Conservation (phyloP, 2,329 filamentous ascomycete genomes). For the Sodiomyces alkalinus region DNA sequence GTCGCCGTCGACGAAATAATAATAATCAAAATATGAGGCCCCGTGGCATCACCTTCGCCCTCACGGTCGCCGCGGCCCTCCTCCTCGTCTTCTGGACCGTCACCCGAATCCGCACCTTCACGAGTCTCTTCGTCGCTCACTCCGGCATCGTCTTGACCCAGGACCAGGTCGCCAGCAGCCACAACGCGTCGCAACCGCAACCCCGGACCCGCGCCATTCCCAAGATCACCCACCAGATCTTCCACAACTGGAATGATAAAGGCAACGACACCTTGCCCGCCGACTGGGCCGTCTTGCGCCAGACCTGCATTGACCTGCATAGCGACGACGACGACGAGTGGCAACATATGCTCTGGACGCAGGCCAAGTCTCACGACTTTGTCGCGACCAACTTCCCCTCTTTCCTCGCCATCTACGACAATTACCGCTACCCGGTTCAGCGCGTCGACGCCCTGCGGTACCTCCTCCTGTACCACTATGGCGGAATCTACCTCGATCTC, state of each 20-base stretch:
- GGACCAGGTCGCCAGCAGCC: slow-evolving; percentile 14
- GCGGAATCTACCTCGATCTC: slow-evolving; percentile 57
- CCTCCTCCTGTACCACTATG: slow-evolving; percentile 56
- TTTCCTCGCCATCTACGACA: slow-evolving; percentile 56
- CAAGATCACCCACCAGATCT: slow-evolving; percentile 14
- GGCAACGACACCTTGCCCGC: no score
- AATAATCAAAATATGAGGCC: no score
- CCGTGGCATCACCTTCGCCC: no score
- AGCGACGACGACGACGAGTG: slow-evolving; percentile 15
- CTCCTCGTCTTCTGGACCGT: slow-evolving; percentile 40
- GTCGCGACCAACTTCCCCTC: slow-evolving; percentile 55
- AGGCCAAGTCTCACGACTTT: slow-evolving; percentile 49
- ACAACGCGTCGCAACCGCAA: slow-evolving; percentile 17
- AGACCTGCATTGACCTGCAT: slow-evolving; percentile 18
- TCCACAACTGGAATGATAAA: no score
- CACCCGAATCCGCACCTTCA: slow-evolving; percentile 12
- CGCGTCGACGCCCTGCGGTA: slow-evolving; percentile 60
- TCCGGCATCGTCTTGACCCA: slow-evolving; percentile 14
- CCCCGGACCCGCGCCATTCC: slow-evolving; percentile 13
- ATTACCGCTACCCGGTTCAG: slow-evolving; percentile 56
- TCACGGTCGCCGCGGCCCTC: no score
- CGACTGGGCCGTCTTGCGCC: slow-evolving; percentile 15
- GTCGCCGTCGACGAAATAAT: no score
- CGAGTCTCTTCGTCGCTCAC: slow-evolving; percentile 9
- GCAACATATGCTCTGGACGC: slow-evolving; percentile 51